These are phyloP conservation scores for Crataegus laevigata DNA, from an alignment of 306 rosid species.

Conservation along the genomic window DNA sequence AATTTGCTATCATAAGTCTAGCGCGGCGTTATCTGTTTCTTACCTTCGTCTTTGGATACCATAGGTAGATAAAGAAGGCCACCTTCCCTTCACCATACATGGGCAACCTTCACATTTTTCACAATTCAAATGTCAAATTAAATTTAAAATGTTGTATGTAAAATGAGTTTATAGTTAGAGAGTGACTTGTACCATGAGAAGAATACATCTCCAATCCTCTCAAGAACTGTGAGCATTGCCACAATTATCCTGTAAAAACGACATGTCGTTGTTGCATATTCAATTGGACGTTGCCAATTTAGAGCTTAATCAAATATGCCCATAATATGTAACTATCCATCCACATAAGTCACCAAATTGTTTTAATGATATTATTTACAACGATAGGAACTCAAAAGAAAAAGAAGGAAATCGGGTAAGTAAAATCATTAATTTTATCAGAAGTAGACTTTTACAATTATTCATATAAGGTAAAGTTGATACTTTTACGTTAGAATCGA, in stretches of 20 bases:
- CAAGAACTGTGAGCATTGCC: slow-evolving; percentile 60
- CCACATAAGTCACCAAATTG: background rate
- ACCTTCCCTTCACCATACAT: slow-evolving; percentile 81
- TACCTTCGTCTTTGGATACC: slow-evolving; percentile 87
- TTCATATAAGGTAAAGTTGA: too few relatives aligned
- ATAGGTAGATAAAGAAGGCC: slow-evolving; percentile 59
- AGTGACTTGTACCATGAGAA: slow-evolving; percentile 47
- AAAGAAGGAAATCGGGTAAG: background rate
- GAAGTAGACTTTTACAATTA: too few relatives aligned
- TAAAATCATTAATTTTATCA: background rate
- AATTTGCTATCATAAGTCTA: background rate
- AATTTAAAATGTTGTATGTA: background rate
- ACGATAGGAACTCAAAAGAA: background rate
- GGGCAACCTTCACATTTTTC: slow-evolving; percentile 56
- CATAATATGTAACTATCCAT: background rate
- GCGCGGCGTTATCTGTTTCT: background rate
- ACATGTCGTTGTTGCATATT: background rate
- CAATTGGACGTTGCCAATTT: background rate
- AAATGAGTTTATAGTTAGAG: background rate
- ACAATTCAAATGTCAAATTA: background rate
- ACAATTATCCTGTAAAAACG: slow-evolving; percentile 65
- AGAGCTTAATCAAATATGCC: background rate
- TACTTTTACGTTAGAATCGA: too few relatives aligned
- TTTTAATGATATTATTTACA: background rate
- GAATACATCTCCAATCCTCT: slow-evolving; percentile 56